Evolutionary conservation across 495 filamentous ascomycete species (phyloP).

Genomic region (Pyrenopolyporus hunteri): DNA sequence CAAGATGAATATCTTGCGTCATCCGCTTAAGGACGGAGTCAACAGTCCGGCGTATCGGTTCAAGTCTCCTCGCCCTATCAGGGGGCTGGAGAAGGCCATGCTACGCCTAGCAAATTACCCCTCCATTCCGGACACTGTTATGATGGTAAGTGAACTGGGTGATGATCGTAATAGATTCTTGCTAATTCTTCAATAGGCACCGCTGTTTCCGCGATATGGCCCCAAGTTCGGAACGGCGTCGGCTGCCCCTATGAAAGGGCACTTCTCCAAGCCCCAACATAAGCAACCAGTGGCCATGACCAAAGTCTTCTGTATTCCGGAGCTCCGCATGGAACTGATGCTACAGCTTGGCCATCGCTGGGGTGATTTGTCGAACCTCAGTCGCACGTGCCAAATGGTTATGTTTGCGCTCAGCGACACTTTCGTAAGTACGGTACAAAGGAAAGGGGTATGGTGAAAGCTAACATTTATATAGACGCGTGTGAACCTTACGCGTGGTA

Average conservation of each 20-base stretch:
- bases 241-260: neutral
- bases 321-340: slow-evolving; percentile 17
- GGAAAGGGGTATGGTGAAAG: neutral
- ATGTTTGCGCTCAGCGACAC: slow-evolving; percentile 7
- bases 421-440: neutral
- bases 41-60: slow-evolving; percentile 22
- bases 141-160: slow-evolving; percentile 24
- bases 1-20: slow-evolving; percentile 18
- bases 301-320: slow-evolving; percentile 7
- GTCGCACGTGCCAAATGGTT: slow-evolving; percentile 19
- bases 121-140: slow-evolving; percentile 5
- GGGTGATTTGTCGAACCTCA: slow-evolving; percentile 31
- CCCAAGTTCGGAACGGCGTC: neutral
- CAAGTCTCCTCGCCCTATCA: neutral
- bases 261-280: neutral
- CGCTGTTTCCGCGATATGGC: slow-evolving; percentile 2
- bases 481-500: neutral
- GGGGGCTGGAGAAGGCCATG: neutral
- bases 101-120: slow-evolving; percentile 1
- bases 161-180: neutral
- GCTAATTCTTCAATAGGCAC: slow-evolving; percentile 20
- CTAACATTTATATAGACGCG: slow-evolving; percentile 21
- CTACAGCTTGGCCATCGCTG: slow-evolving; percentile 15
- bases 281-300: slow-evolving; percentile 5
- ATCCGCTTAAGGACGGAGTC: neutral